Evolutionary conservation across 139 green algal species (phyloP).

Genomic region (Micromonas commoda): DNA sequence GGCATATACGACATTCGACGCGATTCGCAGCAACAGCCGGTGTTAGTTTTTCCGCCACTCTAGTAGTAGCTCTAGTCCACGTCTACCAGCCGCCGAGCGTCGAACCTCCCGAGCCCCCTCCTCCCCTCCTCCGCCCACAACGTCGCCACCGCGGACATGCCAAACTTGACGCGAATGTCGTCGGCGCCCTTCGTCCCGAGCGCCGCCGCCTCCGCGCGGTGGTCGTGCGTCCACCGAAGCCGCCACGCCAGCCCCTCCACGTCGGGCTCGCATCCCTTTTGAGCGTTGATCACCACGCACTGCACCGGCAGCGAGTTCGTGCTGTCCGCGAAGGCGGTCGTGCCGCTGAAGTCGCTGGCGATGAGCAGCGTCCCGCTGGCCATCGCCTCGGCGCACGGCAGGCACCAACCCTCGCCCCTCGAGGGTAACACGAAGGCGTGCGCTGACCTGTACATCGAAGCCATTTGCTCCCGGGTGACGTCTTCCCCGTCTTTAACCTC

Average conservation of each 20-base stretch:
- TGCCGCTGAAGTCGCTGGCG: conserved; percentile 50
- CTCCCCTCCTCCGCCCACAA: background rate
- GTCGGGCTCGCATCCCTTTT: background rate
- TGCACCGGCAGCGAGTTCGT: background rate
- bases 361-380: conserved; percentile 49
- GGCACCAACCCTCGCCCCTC: conserved; percentile 45
- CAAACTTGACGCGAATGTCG: background rate
- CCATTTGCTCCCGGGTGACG: too few relatives aligned
- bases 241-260: background rate
- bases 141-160: background rate
- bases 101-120: background rate
- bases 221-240: background rate
- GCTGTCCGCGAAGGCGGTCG: conserved; percentile 34
- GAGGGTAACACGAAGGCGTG: conserved; percentile 71
- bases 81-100: background rate
- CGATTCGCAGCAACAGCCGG: too few relatives aligned
- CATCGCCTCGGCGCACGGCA: conserved; percentile 62
- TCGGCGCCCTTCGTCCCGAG: background rate
- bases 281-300: background rate
- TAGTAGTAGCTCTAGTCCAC: background rate
- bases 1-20: too few relatives aligned
- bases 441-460: conserved; percentile 40
- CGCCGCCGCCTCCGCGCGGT: background rate
- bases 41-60: too few relatives aligned
- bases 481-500: too few relatives aligned